phyloP scores from a whole-genome alignment of 768 basidiomycete genomes.

The Auriscalpium orientale region DNA sequence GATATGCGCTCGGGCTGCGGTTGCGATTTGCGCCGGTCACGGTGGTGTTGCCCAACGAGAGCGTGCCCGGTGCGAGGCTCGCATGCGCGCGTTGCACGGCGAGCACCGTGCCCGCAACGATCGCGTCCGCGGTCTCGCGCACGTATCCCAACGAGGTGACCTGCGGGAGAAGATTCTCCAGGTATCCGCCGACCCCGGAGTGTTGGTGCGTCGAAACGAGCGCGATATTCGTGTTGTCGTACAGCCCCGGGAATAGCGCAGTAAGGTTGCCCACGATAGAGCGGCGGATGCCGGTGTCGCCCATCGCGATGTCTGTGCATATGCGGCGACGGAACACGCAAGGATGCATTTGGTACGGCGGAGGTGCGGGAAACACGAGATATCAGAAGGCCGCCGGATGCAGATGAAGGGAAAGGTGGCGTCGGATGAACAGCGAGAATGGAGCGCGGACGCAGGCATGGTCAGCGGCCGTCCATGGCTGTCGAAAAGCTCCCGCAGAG shows the following conservation, averaged over 20 bases:
- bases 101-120: constrained; percentile 58
- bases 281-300: constrained; percentile 68
- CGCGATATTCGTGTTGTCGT: constrained; percentile 64
- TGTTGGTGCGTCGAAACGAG: constrained; percentile 73
- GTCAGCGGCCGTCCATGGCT: too few relatives aligned
- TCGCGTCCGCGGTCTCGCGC: constrained; percentile 61
- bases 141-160: constrained; percentile 70
- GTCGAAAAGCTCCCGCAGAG: too few relatives aligned
- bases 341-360: not conserved
- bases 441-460: not conserved
- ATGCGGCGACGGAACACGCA: not conserved
- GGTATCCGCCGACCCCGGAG: constrained; percentile 71
- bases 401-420: not conserved
- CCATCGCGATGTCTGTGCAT: constrained; percentile 67
- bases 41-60: constrained; percentile 63
- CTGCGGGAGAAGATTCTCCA: constrained; percentile 73
- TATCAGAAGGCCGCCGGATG: not conserved
- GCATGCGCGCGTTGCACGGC: constrained; percentile 64
- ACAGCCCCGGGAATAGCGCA: constrained; percentile 51
- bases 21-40: constrained; percentile 65
- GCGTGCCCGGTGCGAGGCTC: constrained; percentile 48
- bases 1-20: constrained; percentile 68
- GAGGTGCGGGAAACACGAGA: not conserved
- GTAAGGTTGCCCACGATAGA: constrained; percentile 55
- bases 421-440: not conserved